Evolutionary conservation across 208 protist species (phyloP).

Genomic region (Leishmania lainsoni): DNA sequence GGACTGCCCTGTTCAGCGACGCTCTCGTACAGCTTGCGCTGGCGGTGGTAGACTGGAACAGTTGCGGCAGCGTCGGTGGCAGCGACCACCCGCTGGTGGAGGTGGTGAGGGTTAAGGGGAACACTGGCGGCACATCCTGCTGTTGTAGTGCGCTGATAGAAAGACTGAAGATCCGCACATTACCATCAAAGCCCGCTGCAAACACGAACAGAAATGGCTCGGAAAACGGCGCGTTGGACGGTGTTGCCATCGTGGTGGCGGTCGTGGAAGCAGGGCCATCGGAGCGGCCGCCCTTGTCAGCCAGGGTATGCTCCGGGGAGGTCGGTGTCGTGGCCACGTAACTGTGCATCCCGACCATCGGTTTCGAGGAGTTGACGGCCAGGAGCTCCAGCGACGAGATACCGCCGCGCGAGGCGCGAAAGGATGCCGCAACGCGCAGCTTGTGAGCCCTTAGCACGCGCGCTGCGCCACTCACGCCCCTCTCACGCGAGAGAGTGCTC

Average conservation of each 20-base stretch:
- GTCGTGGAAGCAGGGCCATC: background rate
- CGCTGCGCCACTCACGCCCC: background rate
- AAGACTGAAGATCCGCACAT: constrained; percentile 67
- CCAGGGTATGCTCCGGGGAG: background rate
- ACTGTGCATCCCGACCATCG: background rate
- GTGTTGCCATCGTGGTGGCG: background rate
- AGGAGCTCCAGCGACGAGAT: constrained; percentile 21
- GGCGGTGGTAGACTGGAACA: background rate
- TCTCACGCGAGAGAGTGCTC: constrained; percentile 5
- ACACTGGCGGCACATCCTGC: background rate
- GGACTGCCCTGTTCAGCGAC: background rate
- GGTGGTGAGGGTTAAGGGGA: background rate
- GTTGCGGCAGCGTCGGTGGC: background rate
- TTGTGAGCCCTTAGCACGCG: constrained; percentile 1
- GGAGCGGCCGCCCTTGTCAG: background rate
- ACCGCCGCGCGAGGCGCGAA: constrained; percentile 24
- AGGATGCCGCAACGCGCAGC: constrained; percentile 23
- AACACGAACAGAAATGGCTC: constrained; percentile 31
- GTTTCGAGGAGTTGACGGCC: background rate
- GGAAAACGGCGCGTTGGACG: background rate
- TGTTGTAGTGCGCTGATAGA: background rate
- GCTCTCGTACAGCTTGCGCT: background rate
- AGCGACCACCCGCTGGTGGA: background rate
- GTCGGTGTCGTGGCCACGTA: background rate
- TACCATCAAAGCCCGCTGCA: constrained; percentile 57